Conservation (phyloP, 2,329 filamentous ascomycete species). For the Davidsoniella virescens region DNA sequence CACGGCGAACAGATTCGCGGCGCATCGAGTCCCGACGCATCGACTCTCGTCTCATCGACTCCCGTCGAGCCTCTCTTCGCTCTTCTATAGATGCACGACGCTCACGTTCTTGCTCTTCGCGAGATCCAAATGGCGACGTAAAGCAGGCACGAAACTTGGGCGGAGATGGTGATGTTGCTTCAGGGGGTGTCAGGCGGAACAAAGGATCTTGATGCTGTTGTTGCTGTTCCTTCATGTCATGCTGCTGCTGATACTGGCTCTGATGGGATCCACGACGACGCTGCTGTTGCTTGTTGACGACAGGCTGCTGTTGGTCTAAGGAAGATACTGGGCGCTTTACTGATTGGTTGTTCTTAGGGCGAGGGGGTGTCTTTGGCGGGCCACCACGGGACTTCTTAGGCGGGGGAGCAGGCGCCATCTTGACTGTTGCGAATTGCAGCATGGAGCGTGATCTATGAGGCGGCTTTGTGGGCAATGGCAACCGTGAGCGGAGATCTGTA, state of each 20-base stretch:
- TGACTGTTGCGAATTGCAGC: background rate
- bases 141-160: constrained; percentile 10
- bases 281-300: background rate
- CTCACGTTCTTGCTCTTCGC: background rate
- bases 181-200: background rate
- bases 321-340: constrained; percentile 6
- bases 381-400: background rate
- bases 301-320: background rate
- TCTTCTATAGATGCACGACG: background rate
- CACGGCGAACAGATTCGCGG: constrained; percentile 1
- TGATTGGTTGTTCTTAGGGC: constrained; percentile 2
- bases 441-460: constrained; percentile 9
- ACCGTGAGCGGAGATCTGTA: constrained; percentile 1
- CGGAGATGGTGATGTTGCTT: constrained; percentile 1
- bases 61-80: background rate
- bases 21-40: constrained; percentile 4
- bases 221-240: no score
- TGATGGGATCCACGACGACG: no score
- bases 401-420: background rate
- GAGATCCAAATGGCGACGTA: constrained; percentile 7
- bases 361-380: background rate
- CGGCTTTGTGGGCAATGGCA: constrained; percentile 8
- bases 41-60: background rate
- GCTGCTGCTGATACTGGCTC: no score
- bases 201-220: background rate